phyloP scores from a whole-genome alignment of 208 protist species.

The Zelonia costaricensis region DNA sequence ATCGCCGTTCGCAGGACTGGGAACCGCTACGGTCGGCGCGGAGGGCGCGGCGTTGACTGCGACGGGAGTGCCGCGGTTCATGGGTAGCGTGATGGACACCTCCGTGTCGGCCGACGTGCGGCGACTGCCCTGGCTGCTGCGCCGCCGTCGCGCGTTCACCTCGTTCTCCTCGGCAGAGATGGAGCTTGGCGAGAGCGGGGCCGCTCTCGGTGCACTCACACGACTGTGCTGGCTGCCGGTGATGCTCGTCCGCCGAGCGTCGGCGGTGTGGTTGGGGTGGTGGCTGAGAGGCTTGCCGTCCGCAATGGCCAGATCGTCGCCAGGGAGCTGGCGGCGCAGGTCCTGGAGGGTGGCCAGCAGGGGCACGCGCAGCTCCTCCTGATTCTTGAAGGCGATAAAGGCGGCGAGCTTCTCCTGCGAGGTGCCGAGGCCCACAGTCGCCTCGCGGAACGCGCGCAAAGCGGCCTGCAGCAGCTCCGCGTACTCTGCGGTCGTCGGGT shows the following conservation, averaged over 20 bases:
- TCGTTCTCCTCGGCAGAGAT: too few relatives aligned
- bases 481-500: conserved; percentile 16
- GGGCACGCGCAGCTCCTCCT: conserved; percentile 40
- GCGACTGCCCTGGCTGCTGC: too few relatives aligned
- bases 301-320: conserved; percentile 19
- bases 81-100: too few relatives aligned
- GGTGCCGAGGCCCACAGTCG: conserved; percentile 51
- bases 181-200: too few relatives aligned
- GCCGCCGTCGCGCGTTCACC: too few relatives aligned
- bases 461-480: conserved; percentile 35
- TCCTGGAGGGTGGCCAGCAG: conserved; percentile 33
- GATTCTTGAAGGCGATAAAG: conserved; percentile 35
- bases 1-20: too few relatives aligned
- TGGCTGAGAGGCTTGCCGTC: conserved; percentile 12
- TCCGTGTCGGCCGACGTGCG: too few relatives aligned
- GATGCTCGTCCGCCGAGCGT: neutral
- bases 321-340: conserved; percentile 36
- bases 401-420: conserved; percentile 64
- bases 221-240: conserved; percentile 3
- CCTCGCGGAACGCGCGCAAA: conserved; percentile 47
- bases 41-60: too few relatives aligned
- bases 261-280: neutral
- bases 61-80: neutral
- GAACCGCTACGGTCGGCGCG: too few relatives aligned
- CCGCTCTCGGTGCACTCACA: neutral